Evolutionary conservation across 208 protist species (phyloP).

Genomic region (Kentomonas sorsogonicus): DNA sequence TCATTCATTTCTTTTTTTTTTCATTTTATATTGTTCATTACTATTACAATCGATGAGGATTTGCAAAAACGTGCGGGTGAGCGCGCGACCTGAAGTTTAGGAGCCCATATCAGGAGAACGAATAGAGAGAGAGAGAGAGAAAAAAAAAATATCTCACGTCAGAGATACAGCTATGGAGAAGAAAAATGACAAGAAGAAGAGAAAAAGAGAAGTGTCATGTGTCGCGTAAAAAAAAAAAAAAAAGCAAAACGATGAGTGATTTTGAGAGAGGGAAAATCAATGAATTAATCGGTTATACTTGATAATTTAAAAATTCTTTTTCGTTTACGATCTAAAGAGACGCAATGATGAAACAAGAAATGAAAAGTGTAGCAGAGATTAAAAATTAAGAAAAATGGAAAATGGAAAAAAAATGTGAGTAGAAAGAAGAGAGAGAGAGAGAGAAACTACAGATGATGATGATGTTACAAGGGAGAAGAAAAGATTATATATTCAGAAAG

Average conservation of each 20-base stretch:
- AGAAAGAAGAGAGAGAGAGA: constrained; percentile 18
- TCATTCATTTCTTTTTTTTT: constrained; percentile 15
- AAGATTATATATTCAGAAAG: constrained; percentile 16
- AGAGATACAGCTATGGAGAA: not conserved
- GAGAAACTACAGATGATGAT: not conserved
- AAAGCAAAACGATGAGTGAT: not conserved
- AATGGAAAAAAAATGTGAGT: constrained; percentile 12
- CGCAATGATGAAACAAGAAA: constrained; percentile 4
- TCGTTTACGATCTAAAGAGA: no score
- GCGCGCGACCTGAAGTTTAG: constrained; percentile 1
- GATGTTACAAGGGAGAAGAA: no score
- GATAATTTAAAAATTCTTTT: no score
- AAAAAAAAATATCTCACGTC: constrained; percentile 4
- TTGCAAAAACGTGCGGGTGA: not conserved
- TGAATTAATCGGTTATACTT: no score
- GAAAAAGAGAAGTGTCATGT: not conserved
- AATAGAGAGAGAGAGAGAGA: constrained; percentile 2
- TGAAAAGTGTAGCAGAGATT: constrained; percentile 1
- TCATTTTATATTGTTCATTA: not conserved
- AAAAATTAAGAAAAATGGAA: constrained; percentile 15
- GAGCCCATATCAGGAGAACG: constrained; percentile 6
- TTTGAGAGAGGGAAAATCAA: constrained; percentile 1
- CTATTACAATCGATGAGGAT: not conserved
- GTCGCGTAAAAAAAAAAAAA: not conserved
- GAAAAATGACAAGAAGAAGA: not conserved